Base-by-base conservation (phyloP, 1,284 basidiomycete genomes). In the Fomes fomentarius region DNA sequence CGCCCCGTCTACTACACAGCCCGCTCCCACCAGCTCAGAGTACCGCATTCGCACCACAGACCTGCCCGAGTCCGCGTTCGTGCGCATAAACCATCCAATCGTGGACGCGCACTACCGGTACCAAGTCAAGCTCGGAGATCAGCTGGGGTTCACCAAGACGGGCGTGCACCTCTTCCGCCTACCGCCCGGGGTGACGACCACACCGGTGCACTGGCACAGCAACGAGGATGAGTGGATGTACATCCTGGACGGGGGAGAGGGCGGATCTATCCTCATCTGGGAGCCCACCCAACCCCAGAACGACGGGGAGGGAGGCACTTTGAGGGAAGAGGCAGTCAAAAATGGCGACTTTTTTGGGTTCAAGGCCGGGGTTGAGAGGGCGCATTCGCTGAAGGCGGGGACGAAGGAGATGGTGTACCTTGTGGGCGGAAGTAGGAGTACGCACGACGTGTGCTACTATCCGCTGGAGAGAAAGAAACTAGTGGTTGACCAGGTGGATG, bases 211-310 rank as follows among this genome's bases (percentile, higher is more conserved):
- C 56, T 67, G 65, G 62, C 68, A 69, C 52, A 57, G 44, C 34
- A 55, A 56, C 40, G 66, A 66, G 28, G 68, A 69, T 47, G 68
- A 69, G 53, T 69, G 64, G 64, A 54, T 61, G 49, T 69, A 64
- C 53, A 58, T 69, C 44, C 42, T 69, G 35, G 64, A 67, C 19
- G 67, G 64, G 10, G 63, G 63, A 12, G 58, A 58, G n/a, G 63
- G 52, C 47, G 64, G 60, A 2, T 53, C 45, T 10, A 44, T 67
- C 24, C 35, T 68, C 46, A 35, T 63, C n/a, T 58, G 49, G 35
- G 61, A 63, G 28, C 28, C 12, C n/a, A n/a, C n/a, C n/a, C n/a
- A n/a, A 9, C 61, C 3, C n/a, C 33, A 62, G 60, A 7, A 61
- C 5, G 11, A 19, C 6, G 35, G 42, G 7, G 38, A 35, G 12